These are phyloP conservation scores for Citrus australasica DNA, from an alignment of 345 rosid species.

Conservation along the genomic window DNA sequence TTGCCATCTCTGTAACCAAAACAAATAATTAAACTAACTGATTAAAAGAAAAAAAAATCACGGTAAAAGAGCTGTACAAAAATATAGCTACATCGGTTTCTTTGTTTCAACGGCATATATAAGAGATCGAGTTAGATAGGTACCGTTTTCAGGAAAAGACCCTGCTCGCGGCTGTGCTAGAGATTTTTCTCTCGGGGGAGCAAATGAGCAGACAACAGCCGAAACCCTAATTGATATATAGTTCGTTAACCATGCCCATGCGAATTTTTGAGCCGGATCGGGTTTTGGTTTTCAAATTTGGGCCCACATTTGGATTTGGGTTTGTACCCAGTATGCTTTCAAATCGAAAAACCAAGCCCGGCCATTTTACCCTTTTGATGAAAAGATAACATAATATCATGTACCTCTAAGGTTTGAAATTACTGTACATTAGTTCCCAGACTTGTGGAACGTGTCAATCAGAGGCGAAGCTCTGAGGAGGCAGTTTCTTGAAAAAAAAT, in stretches of 20 bases:
- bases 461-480: too few relatives aligned
- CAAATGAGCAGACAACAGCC: neutral
- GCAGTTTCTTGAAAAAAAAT: too few relatives aligned
- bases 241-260: neutral
- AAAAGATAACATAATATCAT: too few relatives aligned
- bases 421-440: too few relatives aligned
- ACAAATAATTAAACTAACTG: neutral
- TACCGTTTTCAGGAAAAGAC: neutral
- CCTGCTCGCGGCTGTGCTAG: neutral
- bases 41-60: neutral
- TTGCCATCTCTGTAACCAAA: conserved; percentile 68
- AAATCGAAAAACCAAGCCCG: neutral
- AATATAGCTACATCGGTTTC: too few relatives aligned
- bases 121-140: neutral
- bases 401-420: too few relatives aligned
- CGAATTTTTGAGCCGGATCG: neutral
- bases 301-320: neutral
- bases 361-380: too few relatives aligned
- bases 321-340: neutral
- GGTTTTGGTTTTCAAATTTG: neutral
- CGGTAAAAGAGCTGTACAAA: neutral
- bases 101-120: neutral
- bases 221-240: conserved; percentile 6
- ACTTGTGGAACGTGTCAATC: too few relatives aligned
- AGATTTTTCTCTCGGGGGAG: neutral